phyloP scores from a whole-genome alignment of 176 grass and related monocot genomes.

The Ananas comosus region DNA sequence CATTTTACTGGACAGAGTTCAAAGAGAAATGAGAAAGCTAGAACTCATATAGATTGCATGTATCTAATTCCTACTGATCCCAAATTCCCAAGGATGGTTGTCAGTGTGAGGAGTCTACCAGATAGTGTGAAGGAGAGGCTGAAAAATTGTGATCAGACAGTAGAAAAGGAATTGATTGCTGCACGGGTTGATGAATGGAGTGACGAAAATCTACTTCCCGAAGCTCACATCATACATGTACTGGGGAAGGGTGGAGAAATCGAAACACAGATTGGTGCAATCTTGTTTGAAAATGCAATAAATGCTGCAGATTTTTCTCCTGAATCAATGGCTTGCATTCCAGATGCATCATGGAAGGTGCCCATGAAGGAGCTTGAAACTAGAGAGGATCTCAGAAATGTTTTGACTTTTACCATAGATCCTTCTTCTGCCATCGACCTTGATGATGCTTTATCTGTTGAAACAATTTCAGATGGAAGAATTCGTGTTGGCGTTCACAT shows the following conservation, averaged over 20 bases:
- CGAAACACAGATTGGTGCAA: slow-evolving; percentile 78
- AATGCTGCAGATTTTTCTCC: slow-evolving; percentile 36
- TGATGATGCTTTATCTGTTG: slow-evolving; percentile 92
- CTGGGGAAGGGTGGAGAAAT: slow-evolving; percentile 67
- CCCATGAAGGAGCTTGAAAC: slow-evolving; percentile 53
- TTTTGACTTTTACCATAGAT: slow-evolving; percentile 78
- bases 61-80: slow-evolving; percentile 59
- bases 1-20: slow-evolving; percentile 16
- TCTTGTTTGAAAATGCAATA: slow-evolving; percentile 88
- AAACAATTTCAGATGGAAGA: slow-evolving; percentile 46
- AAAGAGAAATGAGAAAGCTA: slow-evolving; percentile 38
- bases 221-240: slow-evolving; percentile 44
- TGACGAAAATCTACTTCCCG: slow-evolving; percentile 58
- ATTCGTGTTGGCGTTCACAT: slow-evolving; percentile 85
- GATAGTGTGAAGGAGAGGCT: slow-evolving; percentile 47
- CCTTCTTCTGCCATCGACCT: slow-evolving; percentile 66
- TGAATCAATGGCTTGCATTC: slow-evolving; percentile 56
- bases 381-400: slow-evolving; percentile 69
- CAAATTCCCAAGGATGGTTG: slow-evolving; percentile 75
- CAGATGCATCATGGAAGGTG: slow-evolving; percentile 48
- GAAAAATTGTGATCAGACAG: slow-evolving; percentile 39
- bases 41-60: slow-evolving; percentile 20
- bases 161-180: slow-evolving; percentile 63
- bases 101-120: slow-evolving; percentile 40
- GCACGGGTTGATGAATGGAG: slow-evolving; percentile 76